These are phyloP conservation scores for Heterobasidion parviporum DNA, from an alignment of 1,284 basidiomycete genomes.

Conservation along the genomic window DNA sequence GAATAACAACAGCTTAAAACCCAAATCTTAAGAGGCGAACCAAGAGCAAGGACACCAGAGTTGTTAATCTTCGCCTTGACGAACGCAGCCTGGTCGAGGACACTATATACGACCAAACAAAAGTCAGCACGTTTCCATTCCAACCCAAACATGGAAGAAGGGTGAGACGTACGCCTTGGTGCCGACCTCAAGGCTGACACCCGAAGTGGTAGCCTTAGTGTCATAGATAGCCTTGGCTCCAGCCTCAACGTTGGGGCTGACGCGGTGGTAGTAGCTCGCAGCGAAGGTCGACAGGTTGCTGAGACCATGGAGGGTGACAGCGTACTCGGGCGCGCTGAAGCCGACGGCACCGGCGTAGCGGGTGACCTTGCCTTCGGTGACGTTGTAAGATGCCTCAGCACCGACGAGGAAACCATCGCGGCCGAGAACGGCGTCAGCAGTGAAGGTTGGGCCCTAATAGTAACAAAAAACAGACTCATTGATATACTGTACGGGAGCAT, in stretches of 20 bases:
- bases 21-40: constrained; percentile 24
- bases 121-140: neutral
- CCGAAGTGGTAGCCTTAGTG: constrained; percentile 1
- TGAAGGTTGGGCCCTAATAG: constrained; percentile 87
- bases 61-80: constrained; percentile 99
- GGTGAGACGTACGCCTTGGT: constrained; percentile 71
- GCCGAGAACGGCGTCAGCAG: constrained; percentile 91
- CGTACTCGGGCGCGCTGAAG: constrained; percentile 96
- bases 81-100: constrained; percentile 85
- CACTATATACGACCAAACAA: constrained; percentile 28
- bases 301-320: constrained; percentile 90
- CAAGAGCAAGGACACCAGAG: constrained; percentile 82
- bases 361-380: constrained; percentile 87
- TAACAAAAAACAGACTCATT: neutral
- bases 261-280: constrained; percentile 98
- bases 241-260: constrained; percentile 91
- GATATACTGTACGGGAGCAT: neutral
- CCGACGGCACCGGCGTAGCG: constrained; percentile 91
- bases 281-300: constrained; percentile 93
- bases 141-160: neutral
- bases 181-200: constrained; percentile 48
- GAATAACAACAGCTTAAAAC: neutral
- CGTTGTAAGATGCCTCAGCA: constrained; percentile 95
- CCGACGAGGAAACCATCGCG: constrained; percentile 97
- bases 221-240: constrained; percentile 98